Evolutionary conservation across 2,329 filamentous ascomycete species (phyloP).

Genomic region (Paecilomyces fulvus): DNA sequence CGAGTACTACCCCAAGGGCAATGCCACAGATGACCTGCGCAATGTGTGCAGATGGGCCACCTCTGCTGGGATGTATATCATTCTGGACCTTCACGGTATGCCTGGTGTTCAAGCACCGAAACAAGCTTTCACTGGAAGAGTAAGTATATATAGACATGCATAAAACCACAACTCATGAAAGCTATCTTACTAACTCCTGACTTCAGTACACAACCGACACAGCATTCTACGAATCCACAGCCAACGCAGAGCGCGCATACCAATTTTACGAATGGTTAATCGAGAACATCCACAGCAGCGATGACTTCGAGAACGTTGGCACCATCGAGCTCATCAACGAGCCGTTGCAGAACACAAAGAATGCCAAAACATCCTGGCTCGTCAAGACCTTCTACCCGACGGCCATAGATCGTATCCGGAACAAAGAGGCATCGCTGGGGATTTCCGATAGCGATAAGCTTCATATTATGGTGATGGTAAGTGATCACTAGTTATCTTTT

Average conservation of each 20-base stretch:
- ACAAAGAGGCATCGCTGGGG: slow-evolving; percentile 1
- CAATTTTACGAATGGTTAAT: slow-evolving; percentile 46
- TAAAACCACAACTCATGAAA: not conserved
- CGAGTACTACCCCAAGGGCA: not conserved
- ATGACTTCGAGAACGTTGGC: slow-evolving; percentile 43
- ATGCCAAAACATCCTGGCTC: slow-evolving; percentile 28
- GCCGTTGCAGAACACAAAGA: slow-evolving; percentile 19
- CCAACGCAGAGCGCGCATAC: slow-evolving; percentile 45
- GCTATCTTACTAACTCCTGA: not conserved
- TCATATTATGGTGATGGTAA: slow-evolving; percentile 4
- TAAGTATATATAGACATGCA: slow-evolving; percentile 4
- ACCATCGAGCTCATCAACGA: slow-evolving; percentile 50
- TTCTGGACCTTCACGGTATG: slow-evolving; percentile 42
- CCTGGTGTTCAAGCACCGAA: slow-evolving; percentile 36
- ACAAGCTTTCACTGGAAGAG: slow-evolving; percentile 38
- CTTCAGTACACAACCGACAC: not conserved
- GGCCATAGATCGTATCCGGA: slow-evolving; percentile 1
- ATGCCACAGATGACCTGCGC: slow-evolving; percentile 34
- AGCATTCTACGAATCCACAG: slow-evolving; percentile 15
- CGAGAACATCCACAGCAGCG: slow-evolving; percentile 38
- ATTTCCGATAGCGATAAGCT: not conserved
- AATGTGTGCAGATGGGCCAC: slow-evolving; percentile 36
- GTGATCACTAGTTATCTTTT: not conserved
- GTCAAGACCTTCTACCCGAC: slow-evolving; percentile 19
- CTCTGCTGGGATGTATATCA: slow-evolving; percentile 39